Base-by-base conservation (phyloP, 371 early-diverging fungal species). In the Mucor saturninus region DNA sequence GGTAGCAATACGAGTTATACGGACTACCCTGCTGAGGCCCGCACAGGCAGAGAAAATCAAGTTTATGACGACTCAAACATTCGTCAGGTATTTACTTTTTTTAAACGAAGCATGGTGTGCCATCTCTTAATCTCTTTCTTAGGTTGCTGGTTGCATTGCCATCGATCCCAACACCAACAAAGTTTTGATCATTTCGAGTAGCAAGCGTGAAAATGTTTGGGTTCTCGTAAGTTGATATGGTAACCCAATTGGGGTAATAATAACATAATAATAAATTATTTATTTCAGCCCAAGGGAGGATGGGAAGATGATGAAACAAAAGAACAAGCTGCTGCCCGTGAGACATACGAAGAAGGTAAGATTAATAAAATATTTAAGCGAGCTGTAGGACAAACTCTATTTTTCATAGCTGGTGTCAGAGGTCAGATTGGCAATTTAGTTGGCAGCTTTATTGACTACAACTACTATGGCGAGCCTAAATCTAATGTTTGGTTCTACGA, bases 291-390 rank as follows among this genome's bases (percentile, higher is more conserved):
- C 11, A 87, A 87, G 66, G 88, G 88, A 6, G 88, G 88, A 31
- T 87, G 88, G 88, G 88, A 87, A 56, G 85, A 76, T 52, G 88
- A 87, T 54, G 88, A 87, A 65, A 79, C 85, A 31, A 71, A 75
- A 51, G 81, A 81, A 61, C 75, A 85, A 62, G 82, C 84, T 10
- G 88, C 88, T 11, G 71, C 64, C 21, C 75, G 88, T 14, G 88
- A 87, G 60, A 85, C 86, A 2, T 87, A 82, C 59, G 88, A 87
- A 80, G 88, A 87, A 76, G 85, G 87, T 83, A 76, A 21, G 40
- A 31, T 30, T n/a, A 54, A 7, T 14, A 53, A 11, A 43, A 13
- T 55, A n/a, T 38, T 28, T 11, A 35, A 35, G 21, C 21, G 21
- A 21, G 21, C 8, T 35, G 35, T 35, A 35, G 35, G 8, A 35